phyloP scores from a whole-genome alignment of 176 grass and related monocot species.

The Aegilops longissima region DNA sequence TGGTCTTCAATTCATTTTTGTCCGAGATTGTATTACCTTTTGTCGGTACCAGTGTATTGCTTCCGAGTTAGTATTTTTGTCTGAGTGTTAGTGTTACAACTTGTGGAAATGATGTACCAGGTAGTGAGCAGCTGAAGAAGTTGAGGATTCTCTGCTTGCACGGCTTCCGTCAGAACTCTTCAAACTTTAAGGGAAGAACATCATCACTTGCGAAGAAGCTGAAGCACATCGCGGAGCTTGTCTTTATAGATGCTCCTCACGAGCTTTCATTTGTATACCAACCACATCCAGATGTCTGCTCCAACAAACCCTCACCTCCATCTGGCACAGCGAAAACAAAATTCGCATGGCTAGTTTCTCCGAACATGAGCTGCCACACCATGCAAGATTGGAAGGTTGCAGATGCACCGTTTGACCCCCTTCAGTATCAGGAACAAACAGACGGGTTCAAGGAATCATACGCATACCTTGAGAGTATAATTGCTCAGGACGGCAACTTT shows the following conservation, averaged over 20 bases:
- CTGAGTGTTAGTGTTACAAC: not conserved
- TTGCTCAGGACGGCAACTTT: conserved; percentile 52
- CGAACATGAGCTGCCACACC: conserved; percentile 12
- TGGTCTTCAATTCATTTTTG: conserved; percentile 5
- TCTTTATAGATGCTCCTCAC: conserved; percentile 83
- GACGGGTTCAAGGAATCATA: conserved; percentile 77
- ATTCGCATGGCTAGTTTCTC: conserved; percentile 71
- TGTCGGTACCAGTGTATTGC: too few species aligned
- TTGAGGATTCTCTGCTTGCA: conserved; percentile 90
- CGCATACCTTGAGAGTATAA: conserved; percentile 41
- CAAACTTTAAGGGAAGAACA: conserved; percentile 92
- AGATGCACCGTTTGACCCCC: conserved; percentile 57
- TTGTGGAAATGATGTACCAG: conserved; percentile 48
- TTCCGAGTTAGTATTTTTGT: too few species aligned
- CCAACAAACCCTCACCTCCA: conserved; percentile 24
- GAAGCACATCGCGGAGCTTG: conserved; percentile 69
- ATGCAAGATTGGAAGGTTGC: conserved; percentile 61
- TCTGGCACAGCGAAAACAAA: conserved; percentile 43
- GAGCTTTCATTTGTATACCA: conserved; percentile 76
- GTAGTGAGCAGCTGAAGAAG: conserved; percentile 42
- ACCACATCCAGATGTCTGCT: conserved; percentile 20
- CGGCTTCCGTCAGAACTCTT: conserved; percentile 91
- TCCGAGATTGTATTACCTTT: not conserved
- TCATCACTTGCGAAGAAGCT: conserved; percentile 87
- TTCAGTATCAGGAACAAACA: conserved; percentile 82